Base-by-base conservation (phyloP, 768 basidiomycete species). In the Psilocybe cubensis region DNA sequence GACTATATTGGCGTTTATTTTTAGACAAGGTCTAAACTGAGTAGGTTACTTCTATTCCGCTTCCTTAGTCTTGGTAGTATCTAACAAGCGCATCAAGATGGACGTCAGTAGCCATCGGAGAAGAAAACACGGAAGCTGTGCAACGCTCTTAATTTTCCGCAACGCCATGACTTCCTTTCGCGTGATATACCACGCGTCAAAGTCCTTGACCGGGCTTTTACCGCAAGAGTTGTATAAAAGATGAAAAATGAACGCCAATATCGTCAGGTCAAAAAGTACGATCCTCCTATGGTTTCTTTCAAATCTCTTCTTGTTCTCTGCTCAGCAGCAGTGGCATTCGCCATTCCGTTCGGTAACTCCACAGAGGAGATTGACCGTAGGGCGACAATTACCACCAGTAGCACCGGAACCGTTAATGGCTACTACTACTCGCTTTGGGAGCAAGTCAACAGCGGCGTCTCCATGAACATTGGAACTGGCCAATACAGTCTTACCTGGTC, bases 391-490 rank as follows among this genome's bases (percentile, higher is more conserved):
- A 61, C 56, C 18, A 40, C 60, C 4, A 61, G 60, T 40, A 58
- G 57, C 53, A 61, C 60, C 4, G 60, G 60, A 20, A 61, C 40
- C 3, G 12, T 45, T 21, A 45, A 45, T 21, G 60, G 60, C 14
- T 55, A 55, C 21, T 61, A 61, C 45, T 61, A 61, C 45, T 61
- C 60, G 11, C 45, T 57, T 33, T 61, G 60, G 60, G 52, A 54
- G 57, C 60, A 61, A 23, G 55, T 52, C 42, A 61, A 61, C 41
- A 54, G 31, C 17, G 60, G 60, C 0, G 60, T 57, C 27, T 28
- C 56, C 2, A 61, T 61, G 60, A 58, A 61, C 35, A 56, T 61
- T 25, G 60, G 54, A 1, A 61, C 61, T 18, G 61, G 57, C 46
- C 35, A 50, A 53, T 62, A 59, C 57, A 62, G 54, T 27, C 61